Conservation (phyloP, 441 rosid genomes). For the Daphne laureola region DNA sequence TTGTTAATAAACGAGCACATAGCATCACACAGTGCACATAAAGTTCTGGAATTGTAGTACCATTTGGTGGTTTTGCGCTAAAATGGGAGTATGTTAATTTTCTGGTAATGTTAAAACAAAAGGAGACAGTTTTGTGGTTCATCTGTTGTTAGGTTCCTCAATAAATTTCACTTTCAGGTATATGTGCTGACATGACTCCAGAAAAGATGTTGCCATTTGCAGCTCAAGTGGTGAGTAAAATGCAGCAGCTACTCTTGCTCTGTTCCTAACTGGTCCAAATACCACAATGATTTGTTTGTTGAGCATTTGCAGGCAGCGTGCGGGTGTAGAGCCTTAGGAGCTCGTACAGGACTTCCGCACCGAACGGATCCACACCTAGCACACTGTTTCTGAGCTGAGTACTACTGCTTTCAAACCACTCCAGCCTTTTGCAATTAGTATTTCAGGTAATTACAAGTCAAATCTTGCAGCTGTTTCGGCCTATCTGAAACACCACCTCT, state of each 20-base stretch:
- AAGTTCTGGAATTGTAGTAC: no score
- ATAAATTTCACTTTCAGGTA: conserved; percentile 25
- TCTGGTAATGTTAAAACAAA: no score
- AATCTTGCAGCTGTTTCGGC: no score
- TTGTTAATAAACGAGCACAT: no score
- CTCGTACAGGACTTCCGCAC: conserved; percentile 57
- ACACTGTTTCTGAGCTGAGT: conserved; percentile 24
- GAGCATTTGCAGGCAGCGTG: conserved; percentile 52
- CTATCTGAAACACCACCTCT: no score
- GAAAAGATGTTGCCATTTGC: conserved; percentile 24
- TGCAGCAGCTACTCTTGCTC: not conserved
- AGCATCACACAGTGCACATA: no score
- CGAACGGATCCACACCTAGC: conserved; percentile 44
- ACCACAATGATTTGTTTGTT: conserved; percentile 1
- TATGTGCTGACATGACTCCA: conserved; percentile 33
- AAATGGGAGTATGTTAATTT: no score
- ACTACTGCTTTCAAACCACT: no score
- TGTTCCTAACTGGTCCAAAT: not conserved
- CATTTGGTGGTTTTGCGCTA: no score
- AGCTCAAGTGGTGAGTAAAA: conserved; percentile 40
- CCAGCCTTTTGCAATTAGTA: no score
- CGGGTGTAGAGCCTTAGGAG: conserved; percentile 73
- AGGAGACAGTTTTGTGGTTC: no score
- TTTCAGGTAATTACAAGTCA: no score
- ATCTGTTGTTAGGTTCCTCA: not conserved